Base-by-base conservation (phyloP, 2,329 filamentous ascomycete species). In the Penicillium sp. region DNA sequence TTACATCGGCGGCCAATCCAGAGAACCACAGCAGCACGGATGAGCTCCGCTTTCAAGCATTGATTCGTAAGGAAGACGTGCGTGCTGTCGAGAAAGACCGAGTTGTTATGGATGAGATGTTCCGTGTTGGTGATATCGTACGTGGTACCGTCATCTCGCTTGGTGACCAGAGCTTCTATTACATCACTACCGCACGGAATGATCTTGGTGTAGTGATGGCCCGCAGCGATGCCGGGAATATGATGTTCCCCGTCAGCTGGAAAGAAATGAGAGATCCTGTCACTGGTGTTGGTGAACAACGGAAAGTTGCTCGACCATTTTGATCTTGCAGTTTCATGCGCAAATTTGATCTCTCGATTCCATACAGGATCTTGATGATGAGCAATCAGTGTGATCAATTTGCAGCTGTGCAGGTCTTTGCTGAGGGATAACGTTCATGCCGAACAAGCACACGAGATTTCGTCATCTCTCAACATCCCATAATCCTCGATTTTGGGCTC, bases 31-130 rank as follows among this genome's bases (percentile, higher is more conserved):
- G 58, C 34, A 68, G 52, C 35, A 58, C 84, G 51, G 84, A 86
- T 34, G 83, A 88, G 51, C 51, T 70, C 8, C 66, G 68, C 26
- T 93, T 89, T 76, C 83, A 87, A 65, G 88, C 85, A 3, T 70
- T 93, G 45, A 88, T 95, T 43, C 77, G 88, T 12, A 79, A 82
- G 46, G 90, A 96, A 68, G 92, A 98, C 60, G 86, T 98, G 22
- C 76, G 92, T 39, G 87, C 88, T 2, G 95, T 92, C 12, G 92
- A 98, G 69, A 95, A 95, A 68, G 92, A 96, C 61, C 85, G 86
- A 52, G 86, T 95, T 29, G 86, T 84, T 61, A 85, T 96, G 47
- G 82, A 86, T 50, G 88, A 95, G 62, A 85, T 83, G 56, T 96
- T 96, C 60, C 76, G 88, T 49, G 89, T 93, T 0, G 92, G 92